Conservation (phyloP, 1,139 yeast species). For the Taphrina communis region DNA sequence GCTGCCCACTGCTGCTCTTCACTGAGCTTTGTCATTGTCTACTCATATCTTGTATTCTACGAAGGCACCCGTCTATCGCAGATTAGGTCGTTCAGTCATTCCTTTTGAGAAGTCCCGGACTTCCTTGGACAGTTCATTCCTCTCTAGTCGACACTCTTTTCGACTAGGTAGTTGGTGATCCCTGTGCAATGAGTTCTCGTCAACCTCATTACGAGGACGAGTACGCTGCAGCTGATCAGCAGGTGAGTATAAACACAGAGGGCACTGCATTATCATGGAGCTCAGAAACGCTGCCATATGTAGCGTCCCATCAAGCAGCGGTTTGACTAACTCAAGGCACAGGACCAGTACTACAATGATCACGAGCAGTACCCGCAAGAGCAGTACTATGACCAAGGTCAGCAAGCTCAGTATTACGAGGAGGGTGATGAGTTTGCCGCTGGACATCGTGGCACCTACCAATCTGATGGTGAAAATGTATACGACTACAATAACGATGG, state of each 20-base stretch:
- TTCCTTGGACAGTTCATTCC: background rate
- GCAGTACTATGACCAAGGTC: conserved; percentile 28
- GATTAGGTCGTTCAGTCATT: background rate
- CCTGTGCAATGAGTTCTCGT: conserved; percentile 37
- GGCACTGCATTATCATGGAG: conserved; percentile 2
- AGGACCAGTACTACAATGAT: conserved; percentile 31
- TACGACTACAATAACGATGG: conserved; percentile 43
- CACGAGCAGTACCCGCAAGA: conserved; percentile 26
- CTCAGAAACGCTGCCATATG: conserved; percentile 10
- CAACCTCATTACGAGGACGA: conserved; percentile 46
- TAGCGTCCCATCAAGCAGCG: conserved; percentile 26
- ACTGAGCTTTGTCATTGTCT: background rate
- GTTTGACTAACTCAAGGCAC: background rate
- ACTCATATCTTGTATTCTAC: background rate
- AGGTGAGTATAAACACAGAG: conserved; percentile 4
- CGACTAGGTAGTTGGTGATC: conserved; percentile 2
- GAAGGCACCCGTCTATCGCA: background rate
- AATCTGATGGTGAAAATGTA: conserved; percentile 29
- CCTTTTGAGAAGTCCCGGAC: background rate
- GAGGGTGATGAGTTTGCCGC: conserved; percentile 18
- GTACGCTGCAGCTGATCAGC: conserved; percentile 40
- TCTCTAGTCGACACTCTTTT: conserved; percentile 9
- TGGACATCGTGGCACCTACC: conserved; percentile 15
- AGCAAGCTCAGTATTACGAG: conserved; percentile 30
- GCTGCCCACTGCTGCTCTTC: background rate